Evolutionary conservation across 148 eudicot genomes (phyloP).

Genomic region (Vaccinium macrocarpon): DNA sequence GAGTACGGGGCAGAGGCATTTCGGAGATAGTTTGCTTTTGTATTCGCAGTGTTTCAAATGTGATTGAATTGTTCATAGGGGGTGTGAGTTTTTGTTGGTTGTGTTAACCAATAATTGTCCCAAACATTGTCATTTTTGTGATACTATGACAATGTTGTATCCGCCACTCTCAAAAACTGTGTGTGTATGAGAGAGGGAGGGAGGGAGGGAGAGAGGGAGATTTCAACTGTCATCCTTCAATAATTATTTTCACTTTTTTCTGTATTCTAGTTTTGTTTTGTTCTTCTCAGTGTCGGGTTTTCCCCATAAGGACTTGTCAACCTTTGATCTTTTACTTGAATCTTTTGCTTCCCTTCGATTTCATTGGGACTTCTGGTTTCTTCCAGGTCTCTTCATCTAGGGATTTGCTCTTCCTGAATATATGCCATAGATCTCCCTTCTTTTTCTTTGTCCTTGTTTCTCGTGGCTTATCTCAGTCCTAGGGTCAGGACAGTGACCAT

Average conservation of each 20-base stretch:
- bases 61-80: background rate
- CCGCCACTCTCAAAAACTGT: background rate
- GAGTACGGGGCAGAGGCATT: background rate
- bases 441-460: background rate
- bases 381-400: constrained; percentile 1
- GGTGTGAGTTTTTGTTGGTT: too few relatives aligned
- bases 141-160: background rate
- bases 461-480: background rate
- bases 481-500: background rate
- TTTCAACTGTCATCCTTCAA: background rate
- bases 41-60: background rate
- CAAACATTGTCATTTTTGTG: background rate
- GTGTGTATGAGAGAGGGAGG: too few relatives aligned
- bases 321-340: background rate
- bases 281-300: background rate
- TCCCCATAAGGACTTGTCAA: background rate
- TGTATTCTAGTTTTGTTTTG: background rate
- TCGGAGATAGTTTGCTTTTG: background rate
- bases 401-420: background rate
- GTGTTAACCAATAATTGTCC: too few relatives aligned
- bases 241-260: background rate
- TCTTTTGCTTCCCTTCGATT: background rate
- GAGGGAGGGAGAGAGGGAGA: background rate
- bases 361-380: background rate
- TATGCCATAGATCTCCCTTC: background rate